These are phyloP conservation scores for Heliosperma pusillum DNA, from an alignment of 148 eudicot genomes.

Conservation along the genomic window DNA sequence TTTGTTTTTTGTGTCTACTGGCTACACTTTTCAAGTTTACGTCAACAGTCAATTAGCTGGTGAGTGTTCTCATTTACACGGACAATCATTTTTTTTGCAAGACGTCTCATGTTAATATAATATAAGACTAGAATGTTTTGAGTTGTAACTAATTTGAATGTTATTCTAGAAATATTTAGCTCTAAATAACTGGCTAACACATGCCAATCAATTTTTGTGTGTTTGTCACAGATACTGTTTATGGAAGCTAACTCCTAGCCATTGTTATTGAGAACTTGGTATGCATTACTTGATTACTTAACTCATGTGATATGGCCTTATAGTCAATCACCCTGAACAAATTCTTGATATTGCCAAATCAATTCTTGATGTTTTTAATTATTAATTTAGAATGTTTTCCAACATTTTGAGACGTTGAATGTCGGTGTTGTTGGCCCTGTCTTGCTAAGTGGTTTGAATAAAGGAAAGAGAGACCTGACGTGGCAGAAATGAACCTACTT, in stretches of 20 bases:
- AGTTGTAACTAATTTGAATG: too few relatives aligned
- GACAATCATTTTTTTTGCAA: too few relatives aligned
- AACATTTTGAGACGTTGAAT: too few relatives aligned
- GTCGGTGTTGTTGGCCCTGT: constrained; percentile 85
- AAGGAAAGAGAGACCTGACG: constrained; percentile 72
- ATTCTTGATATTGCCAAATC: too few relatives aligned
- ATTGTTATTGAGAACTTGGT: constrained; percentile 96
- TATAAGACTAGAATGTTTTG: too few relatives aligned
- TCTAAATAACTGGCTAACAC: not conserved
- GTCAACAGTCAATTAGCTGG: constrained; percentile 82
- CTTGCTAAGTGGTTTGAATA: constrained; percentile 58
- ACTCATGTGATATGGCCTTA: too few relatives aligned
- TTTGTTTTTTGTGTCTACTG: constrained; percentile 58
- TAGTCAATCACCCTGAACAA: too few relatives aligned
- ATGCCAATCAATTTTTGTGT: too few relatives aligned
- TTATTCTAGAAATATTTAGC: too few relatives aligned
- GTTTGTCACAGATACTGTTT: constrained; percentile 61
- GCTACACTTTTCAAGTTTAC: constrained; percentile 91
- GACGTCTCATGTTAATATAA: too few relatives aligned
- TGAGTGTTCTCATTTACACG: constrained; percentile 19
- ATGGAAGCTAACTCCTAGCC: constrained; percentile 83
- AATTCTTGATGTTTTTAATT: too few relatives aligned
- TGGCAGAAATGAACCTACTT: constrained; percentile 93
- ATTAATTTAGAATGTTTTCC: too few relatives aligned
- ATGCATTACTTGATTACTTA: constrained; percentile 22